Base-by-base conservation (phyloP, 805 yeast species). In the Geotrichum ghanense region DNA sequence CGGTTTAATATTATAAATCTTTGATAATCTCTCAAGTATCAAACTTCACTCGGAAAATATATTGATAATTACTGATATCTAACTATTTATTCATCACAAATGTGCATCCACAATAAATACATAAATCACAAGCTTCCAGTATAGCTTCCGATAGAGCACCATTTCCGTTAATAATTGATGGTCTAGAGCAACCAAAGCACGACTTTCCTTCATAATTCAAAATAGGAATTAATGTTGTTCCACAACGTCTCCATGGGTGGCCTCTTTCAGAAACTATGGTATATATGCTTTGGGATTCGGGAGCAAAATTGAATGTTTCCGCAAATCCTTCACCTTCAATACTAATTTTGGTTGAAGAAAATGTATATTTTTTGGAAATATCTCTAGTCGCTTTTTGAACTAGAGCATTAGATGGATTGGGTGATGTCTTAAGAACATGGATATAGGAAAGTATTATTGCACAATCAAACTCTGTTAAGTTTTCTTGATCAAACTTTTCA, bases 191-290 rank as follows among this genome's bases (percentile, higher is more conserved):
- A 16, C 59, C 59, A 17, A 43, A 34, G 50, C 65, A 65, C 2
- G 57, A 49, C 41, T 50, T 48, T n/a, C 50, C 46, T 20, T 55
- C 52, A 10, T 56, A 50, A 22, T 50, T 48, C 41, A 55, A 51
- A 17, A 65, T 35, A 2, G 70, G 70, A 31, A 63, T 46, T 34
- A 65, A 45, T 1, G 69, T 64, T 12, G 61, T 40, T 14, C 61
- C 47, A 48, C 70, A 66, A 24, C 70, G 54, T 22, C 51, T 49
- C 70, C 70, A 66, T 2, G 41, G 20, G 24, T 61, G 63, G 17
- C 50, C 53, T 23, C 50, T 51, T n/a, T 42, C 44, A 0, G 68
- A 62, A 12, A 41, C 46, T 10, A 61, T 52, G 3, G 48, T 23
- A 9, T 43, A 39, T 1, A 41, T 24, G n/a, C 50, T 49, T 3